Evolutionary conservation across 148 eudicot species (phyloP), one percentile per base, ranked within the genome.

Genomic region (Heliamphora exappendiculata): DNA sequence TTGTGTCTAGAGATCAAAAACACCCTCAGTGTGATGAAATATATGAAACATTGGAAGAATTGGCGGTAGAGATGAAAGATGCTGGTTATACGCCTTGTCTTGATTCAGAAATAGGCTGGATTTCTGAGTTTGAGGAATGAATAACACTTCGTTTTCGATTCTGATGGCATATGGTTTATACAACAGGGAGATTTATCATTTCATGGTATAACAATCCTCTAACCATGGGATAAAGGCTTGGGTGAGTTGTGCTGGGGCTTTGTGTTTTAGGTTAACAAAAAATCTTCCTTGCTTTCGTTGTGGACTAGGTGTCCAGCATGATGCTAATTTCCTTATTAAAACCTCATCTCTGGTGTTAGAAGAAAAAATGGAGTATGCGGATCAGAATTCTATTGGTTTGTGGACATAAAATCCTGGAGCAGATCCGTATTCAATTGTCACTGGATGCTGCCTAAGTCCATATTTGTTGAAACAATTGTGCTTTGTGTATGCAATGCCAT

Each of bases 1-100:
- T 94, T 78, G 82, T 76, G 53, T 89, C 93, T 0, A 91, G 82
- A 78, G 97, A 94, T 77, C 70, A 49, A 70, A 89, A 84, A 26
- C 91, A 91, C 77, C 87, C 84, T 54, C 79, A 76, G 14, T 80
- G 72, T 76, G 75, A 80, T 55, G 83, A 84, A 33, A 84, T 90
- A 78, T 87, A 91, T 74, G 77, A 76, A 63, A 84, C 77, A 76
- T 75, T 91, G 80, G 85, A 65, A 33, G 76, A 72, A 29, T 79
- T 91, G 78, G 83, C 80, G 42, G 59, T 62, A 44, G 87, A 89
- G 73, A 85, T 90, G 92, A 83, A 76, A 78, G 82, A 83, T 66
- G 77, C 69, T 19, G 80, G 80, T 62, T 71, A 78, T 60, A 78
- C 45, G 31, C 65, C 76, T 49, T 37, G 24, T 63, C 42, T 44